Base-by-base conservation (phyloP, 2,329 filamentous ascomycete genomes). In the Pleochaeta shiraiana region DNA sequence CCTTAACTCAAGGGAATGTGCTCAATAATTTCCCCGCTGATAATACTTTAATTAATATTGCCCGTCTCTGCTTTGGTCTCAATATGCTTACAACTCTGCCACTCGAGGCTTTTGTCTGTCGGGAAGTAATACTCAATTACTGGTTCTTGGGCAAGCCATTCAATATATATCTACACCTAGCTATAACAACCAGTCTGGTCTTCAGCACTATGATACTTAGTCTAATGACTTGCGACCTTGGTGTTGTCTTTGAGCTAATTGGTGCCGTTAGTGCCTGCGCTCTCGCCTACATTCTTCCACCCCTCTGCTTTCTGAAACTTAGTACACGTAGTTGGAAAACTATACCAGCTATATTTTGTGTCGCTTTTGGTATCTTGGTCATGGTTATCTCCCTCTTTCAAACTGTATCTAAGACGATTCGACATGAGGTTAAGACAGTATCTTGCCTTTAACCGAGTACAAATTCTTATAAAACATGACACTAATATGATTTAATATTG, bases 21-120 rank as follows among this genome's bases (percentile, higher is more conserved):
- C 84, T 98, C 70, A 98, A 98, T 79, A 98, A 98, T 77, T 97
- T 98, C 72, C 88, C 91, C 1, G 79, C 84, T 24, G 84, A 95
- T 75, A 97, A 95, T 75, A 80, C 86, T 70, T 86, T 97, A 83
- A 90, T 97, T 72, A 97, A 96, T 75, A 81, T 98, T 65, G 93
- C 93, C 26, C 86, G 93, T 64, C 81, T 98, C 63, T 96, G 90
- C 76, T 97, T 98, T 73, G 93, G 93, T 1, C 81, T 98, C 69
- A 98, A 98, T 79, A 98, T 98, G 93, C 83, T 98, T 71, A 96
- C 93, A 16, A 97, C 93, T 1, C 79, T 98, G 39, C 93, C 93
- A 0, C 85, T 98, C 66, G 93, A 98, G 78, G 91, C 90, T 19
- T 98, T 98, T 74, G 93, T 98, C 64, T 98, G 93, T 75, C 84